Base-by-base conservation (phyloP, 1,284 basidiomycete genomes). In the Microbotryomycetes sp. region DNA sequence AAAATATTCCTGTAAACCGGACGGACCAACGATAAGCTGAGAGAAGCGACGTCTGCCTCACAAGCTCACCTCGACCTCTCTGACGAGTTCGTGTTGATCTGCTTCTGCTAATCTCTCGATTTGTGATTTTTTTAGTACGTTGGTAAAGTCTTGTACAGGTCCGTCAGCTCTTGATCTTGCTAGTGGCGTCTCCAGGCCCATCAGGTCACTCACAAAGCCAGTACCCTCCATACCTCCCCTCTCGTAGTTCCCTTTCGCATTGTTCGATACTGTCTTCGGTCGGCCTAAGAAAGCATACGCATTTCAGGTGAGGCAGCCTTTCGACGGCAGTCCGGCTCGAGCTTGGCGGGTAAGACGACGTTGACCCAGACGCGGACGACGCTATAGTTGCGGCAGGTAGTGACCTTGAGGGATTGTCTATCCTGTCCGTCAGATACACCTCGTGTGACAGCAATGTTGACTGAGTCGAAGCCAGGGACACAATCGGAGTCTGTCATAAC, bases 341-440 rank as follows among this genome's bases (percentile, higher is more conserved):
- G 5, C 51, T 46, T 2, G 65, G 63, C n/a, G 62, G 65, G 27
- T 66, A 65, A 3, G 60, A 56, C 1, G 57, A n/a, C 6, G 26
- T 15, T 2, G 46, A 50, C 3, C 53, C 24, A 4, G 49, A 4
- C 23, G 35, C 16, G 21, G 51, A 45, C 7, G 55, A 5, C 24
- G 59, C 29, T 11, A 23, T n/a, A 35, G 61, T 49, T 7, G 51
- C 47, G 21, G 60, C 41, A 31, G 52, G 67, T 4, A 62, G 47
- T 13, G 60, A 61, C 3, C 62, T 60, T 5, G 66, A 56, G 3
- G 68, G 62, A 74, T 97, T 97, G 79, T 96, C 92, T 74, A 99
- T 89, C 60, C 91, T 83, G 78, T 98, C 96, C 1, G 94, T 98
- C 55, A 99, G 83, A 76, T 98, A 99, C 23, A 98, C 90, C 74